phyloP scores from a whole-genome alignment of 495 filamentous ascomycete species.

The Penicillium crystallinum region DNA sequence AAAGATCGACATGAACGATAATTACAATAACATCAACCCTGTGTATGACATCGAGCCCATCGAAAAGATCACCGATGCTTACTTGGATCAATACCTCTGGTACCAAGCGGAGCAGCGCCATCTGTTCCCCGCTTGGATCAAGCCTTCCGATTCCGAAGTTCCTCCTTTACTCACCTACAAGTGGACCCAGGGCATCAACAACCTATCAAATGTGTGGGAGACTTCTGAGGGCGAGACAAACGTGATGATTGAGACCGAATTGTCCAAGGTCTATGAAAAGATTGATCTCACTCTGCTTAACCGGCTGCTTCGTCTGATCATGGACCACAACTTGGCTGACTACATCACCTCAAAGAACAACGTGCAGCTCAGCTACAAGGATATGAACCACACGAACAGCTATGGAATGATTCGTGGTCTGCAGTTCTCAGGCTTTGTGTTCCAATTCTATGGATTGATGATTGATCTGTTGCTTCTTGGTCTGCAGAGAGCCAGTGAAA shows the following conservation, averaged over 20 bases:
- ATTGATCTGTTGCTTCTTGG: slow-evolving; percentile 92
- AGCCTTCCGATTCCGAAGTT: slow-evolving; percentile 97
- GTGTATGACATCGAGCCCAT: slow-evolving; percentile 99
- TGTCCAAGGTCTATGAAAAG: slow-evolving; percentile 99
- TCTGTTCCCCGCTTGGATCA: slow-evolving; percentile 98
- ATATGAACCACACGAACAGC: slow-evolving; percentile 99
- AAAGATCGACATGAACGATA: slow-evolving; percentile 99
- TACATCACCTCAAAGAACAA: slow-evolving; percentile 99
- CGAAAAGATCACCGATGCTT: slow-evolving; percentile 99
- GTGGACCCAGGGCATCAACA: slow-evolving; percentile 99
- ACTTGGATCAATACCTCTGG: slow-evolving; percentile 98
- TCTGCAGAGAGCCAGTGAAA: slow-evolving; percentile 89
- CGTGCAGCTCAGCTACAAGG: slow-evolving; percentile 97
- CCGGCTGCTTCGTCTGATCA: slow-evolving; percentile 86
- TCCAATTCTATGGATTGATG: slow-evolving; percentile 97
- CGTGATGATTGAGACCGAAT: slow-evolving; percentile 96
- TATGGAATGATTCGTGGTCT: slow-evolving; percentile 97
- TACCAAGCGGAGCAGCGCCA: slow-evolving; percentile 98
- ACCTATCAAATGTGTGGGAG: slow-evolving; percentile 96
- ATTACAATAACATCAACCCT: slow-evolving; percentile 97
- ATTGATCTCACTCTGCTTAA: slow-evolving; percentile 96
- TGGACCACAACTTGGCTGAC: slow-evolving; percentile 99
- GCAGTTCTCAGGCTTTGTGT: slow-evolving; percentile 97
- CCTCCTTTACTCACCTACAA: slow-evolving; percentile 97
- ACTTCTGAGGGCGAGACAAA: slow-evolving; percentile 94